phyloP scores from a whole-genome alignment of 352 stramenopile species.

The Pythium aristosporum region DNA sequence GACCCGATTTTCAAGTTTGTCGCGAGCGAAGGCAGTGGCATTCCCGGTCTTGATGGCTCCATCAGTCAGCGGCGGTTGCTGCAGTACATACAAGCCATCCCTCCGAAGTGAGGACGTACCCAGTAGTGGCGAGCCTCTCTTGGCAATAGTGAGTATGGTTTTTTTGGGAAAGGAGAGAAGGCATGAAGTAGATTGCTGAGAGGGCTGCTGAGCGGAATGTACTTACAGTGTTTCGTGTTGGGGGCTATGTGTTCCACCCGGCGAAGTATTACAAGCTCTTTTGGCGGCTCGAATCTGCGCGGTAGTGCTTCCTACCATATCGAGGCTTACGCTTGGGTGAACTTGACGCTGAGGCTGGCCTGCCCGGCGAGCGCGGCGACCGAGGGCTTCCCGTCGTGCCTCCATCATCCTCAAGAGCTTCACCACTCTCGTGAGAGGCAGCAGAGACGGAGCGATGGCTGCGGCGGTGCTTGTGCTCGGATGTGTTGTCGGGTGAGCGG shows the following conservation, averaged over 20 bases:
- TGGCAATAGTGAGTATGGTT: conserved; percentile 12
- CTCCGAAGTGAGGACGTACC: conserved; percentile 37
- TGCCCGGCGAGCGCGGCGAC: conserved; percentile 21
- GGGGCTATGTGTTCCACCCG: neutral
- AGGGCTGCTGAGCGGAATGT: conserved; percentile 18
- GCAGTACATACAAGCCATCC: conserved; percentile 78
- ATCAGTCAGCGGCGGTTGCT: conserved; percentile 78
- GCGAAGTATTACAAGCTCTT: conserved; percentile 33
- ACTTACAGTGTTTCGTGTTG: conserved; percentile 23
- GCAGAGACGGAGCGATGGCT: conserved; percentile 6
- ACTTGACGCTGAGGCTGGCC: conserved; percentile 6
- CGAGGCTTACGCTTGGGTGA: conserved; percentile 57
- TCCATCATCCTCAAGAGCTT: conserved; percentile 4
- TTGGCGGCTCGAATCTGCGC: conserved; percentile 60
- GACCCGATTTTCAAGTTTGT: conserved; percentile 90
- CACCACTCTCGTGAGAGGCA: conserved; percentile 8
- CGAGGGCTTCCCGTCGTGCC: conserved; percentile 16
- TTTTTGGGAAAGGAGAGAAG: neutral
- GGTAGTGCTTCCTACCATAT: conserved; percentile 80
- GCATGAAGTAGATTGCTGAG: conserved; percentile 8
- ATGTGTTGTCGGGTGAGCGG: neutral
- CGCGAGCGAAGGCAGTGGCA: conserved; percentile 77
- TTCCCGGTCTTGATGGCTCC: conserved; percentile 78
- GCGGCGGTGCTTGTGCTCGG: conserved; percentile 1
- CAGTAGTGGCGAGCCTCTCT: neutral